Percentiles rank a stretch among this genome's conserved stretches.
These are phyloP conservation scores for Leishmania major DNA, from an alignment of 208 protist genomes.

Conservation along the genomic window DNA sequence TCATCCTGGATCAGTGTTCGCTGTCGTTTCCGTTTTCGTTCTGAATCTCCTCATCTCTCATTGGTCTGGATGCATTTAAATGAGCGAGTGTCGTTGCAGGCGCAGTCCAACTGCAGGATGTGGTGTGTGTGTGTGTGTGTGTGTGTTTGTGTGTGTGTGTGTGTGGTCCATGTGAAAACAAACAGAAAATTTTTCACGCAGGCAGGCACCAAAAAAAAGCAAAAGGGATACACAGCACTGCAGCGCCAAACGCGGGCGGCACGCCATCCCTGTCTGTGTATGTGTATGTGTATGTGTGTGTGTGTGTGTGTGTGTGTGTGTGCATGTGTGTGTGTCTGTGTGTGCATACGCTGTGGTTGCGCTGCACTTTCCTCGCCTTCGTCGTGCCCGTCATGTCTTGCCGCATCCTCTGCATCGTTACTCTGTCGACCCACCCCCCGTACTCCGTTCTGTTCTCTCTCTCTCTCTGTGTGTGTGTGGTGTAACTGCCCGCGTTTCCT, in stretches of 20 bases:
- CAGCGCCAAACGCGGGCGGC: neutral
- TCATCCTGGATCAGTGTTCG: neutral
- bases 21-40: neutral
- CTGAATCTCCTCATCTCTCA: neutral
- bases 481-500: neutral
- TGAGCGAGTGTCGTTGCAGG: neutral
- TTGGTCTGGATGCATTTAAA: neutral
- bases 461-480: neutral
- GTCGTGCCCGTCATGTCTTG: neutral
- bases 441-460: neutral
- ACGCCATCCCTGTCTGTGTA: neutral
- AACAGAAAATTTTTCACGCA: neutral
- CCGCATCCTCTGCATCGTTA: neutral
- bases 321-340: neutral
- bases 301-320: neutral
- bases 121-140: too few species aligned
- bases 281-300: neutral
- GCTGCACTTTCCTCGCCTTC: neutral
- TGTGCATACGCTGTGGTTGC: neutral
- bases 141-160: neutral
- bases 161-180: neutral
- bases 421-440: too few species aligned
- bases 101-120: neutral
- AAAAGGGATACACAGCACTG: neutral
- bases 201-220: neutral